Conservation (phyloP, 108 stramenopile species). For the Schizochytrium sp. region DNA sequence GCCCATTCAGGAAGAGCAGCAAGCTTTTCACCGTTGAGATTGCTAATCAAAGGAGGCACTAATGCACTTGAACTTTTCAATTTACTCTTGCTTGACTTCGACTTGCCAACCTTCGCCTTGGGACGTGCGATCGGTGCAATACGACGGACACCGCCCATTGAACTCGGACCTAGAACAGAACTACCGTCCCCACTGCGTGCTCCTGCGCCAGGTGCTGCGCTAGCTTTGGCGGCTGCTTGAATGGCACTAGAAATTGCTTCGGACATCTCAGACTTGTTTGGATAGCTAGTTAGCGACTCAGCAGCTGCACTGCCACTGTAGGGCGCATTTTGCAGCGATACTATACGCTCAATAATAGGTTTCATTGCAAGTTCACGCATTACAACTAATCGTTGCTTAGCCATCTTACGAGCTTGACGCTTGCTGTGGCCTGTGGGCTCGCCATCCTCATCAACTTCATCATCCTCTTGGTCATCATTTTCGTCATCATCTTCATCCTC, state of each 20-base stretch:
- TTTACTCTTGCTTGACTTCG: neutral
- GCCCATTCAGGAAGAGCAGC: constrained; percentile 28
- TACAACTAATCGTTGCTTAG: neutral
- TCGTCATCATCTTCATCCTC: constrained; percentile 4
- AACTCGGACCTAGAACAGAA: neutral
- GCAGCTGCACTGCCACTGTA: constrained; percentile 45
- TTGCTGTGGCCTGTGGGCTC: constrained; percentile 17
- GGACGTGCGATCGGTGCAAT: neutral
- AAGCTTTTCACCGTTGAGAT: neutral
- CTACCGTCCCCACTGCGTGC: neutral
- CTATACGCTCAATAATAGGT: neutral
- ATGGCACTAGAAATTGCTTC: neutral
- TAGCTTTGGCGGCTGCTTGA: neutral
- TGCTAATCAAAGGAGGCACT: neutral
- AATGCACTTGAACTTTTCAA: neutral
- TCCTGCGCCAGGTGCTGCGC: neutral
- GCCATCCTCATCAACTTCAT: constrained; percentile 20
- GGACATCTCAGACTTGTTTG: neutral
- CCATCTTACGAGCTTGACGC: constrained; percentile 16
- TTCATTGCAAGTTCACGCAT: neutral
- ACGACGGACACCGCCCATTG: neutral
- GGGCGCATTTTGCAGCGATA: neutral
- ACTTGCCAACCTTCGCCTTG: neutral
- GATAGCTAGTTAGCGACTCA: neutral
- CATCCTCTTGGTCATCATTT: neutral